Evolutionary conservation across 768 basidiomycete genomes (phyloP).

Genomic region (Lepiota venenata): DNA sequence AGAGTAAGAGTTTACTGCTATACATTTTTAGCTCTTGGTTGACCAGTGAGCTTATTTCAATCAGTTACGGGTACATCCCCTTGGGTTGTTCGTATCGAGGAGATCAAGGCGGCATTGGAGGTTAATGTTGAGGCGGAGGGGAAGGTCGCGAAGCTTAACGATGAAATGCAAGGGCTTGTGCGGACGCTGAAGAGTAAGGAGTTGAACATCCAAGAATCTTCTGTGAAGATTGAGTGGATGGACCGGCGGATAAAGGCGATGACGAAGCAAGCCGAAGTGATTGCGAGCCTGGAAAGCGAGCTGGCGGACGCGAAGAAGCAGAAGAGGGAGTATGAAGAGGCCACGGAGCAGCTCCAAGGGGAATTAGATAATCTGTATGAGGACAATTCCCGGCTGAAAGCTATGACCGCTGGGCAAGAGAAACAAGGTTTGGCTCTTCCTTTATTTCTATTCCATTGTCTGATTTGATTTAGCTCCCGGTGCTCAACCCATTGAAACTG

Average conservation of each 20-base stretch:
- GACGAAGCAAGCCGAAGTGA: conserved; percentile 86
- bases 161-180: conserved; percentile 85
- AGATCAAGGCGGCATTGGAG: conserved; percentile 79
- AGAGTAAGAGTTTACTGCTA: conserved; percentile 48
- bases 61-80: conserved; percentile 75
- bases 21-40: not conserved
- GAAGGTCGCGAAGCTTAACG: conserved; percentile 79
- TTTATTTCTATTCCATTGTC: not conserved
- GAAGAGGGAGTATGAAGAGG: conserved; percentile 87
- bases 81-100: conserved; percentile 79
- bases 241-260: conserved; percentile 89
- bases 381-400: conserved; percentile 83
- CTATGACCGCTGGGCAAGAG: conserved; percentile 60
- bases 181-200: conserved; percentile 87
- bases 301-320: conserved; percentile 81
- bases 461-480: conserved; percentile 33
- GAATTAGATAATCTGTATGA: conserved; percentile 86
- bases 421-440: conserved; percentile 53
- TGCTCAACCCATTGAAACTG: conserved; percentile 50
- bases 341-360: conserved; percentile 88
- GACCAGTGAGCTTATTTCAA: conserved; percentile 4
- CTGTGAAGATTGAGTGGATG: conserved; percentile 93
- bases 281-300: conserved; percentile 78
- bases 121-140: conserved; percentile 92
- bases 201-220: conserved; percentile 82